These are phyloP conservation scores for Fonsecaea multimorphosa DNA, from an alignment of 2,329 filamentous ascomycete species.

Conservation along the genomic window DNA sequence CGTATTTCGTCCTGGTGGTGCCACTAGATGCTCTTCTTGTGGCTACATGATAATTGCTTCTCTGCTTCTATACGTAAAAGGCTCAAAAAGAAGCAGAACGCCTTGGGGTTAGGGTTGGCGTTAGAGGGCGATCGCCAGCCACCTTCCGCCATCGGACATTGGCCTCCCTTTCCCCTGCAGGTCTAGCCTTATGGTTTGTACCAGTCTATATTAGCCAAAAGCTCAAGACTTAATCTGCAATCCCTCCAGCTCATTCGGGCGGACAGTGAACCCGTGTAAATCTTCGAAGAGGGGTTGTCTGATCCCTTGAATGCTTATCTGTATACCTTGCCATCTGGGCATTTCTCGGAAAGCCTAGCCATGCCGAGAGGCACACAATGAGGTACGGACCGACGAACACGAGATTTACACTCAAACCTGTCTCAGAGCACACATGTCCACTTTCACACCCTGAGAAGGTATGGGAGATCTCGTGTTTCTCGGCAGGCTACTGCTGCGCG, in stretches of 20 bases:
- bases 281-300: not conserved
- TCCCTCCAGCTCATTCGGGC: not conserved
- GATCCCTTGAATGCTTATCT: too few species aligned
- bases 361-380: not conserved
- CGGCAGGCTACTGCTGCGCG: not conserved
- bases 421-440: not conserved
- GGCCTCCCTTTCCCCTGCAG: not conserved
- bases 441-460: not conserved
- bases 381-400: not conserved
- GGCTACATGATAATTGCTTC: too few species aligned
- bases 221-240: not conserved
- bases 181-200: not conserved
- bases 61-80: too few species aligned
- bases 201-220: not conserved
- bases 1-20: too few species aligned
- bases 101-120: not conserved
- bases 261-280: not conserved
- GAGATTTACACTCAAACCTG: not conserved
- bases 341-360: not conserved
- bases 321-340: not conserved
- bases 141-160: not conserved
- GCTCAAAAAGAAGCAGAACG: too few species aligned
- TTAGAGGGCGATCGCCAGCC: not conserved
- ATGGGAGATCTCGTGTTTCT: not conserved
- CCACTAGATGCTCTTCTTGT: too few species aligned